Base-by-base conservation (phyloP, 768 basidiomycete species). In the Naganishia onofrii region DNA sequence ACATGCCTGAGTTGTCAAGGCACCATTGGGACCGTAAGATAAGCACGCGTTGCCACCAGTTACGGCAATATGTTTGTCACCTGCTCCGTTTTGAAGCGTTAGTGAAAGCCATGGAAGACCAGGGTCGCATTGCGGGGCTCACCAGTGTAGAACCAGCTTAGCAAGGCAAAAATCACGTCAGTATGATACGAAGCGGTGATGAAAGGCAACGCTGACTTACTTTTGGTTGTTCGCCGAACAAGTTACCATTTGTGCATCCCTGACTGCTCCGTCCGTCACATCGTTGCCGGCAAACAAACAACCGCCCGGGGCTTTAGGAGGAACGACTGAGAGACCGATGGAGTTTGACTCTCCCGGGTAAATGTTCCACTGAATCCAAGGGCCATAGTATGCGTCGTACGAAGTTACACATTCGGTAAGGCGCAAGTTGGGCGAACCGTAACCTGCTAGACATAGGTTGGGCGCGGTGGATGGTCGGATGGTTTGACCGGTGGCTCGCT, bases 41-140 rank as follows among this genome's bases (percentile, higher is more conserved):
- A 78, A 72, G 68, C 80, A 81, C 66, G 78, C 77, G 53, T 74
- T 71, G 12, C 79, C 79, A 52, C 77, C 77, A 9, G 42, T 42
- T 2, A 42, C 42, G 46, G 80, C 78, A 51, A 81, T 76, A 12
- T 77, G 73, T 34, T 76, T 69, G 70, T 79, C 80, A 55, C n/a
- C n/a, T n/a, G n/a, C n/a, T n/a, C n/a, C n/a, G n/a, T n/a, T n/a
- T n/a, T n/a, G n/a, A n/a, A n/a, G n/a, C n/a, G n/a, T n/a, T n/a
- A n/a, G n/a, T n/a, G n/a, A n/a, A n/a, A n/a, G n/a, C n/a, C n/a
- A n/a, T n/a, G n/a, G n/a, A n/a, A n/a, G n/a, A n/a, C n/a, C n/a
- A n/a, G n/a, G n/a, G n/a, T n/a, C n/a, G n/a, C n/a, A n/a, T n/a
- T n/a, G n/a, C n/a, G n/a, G n/a, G n/a, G n/a, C n/a, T n/a, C n/a